Evolutionary conservation across 73 alveolate species (phyloP).

Genomic region (Paramecium tetraurelia): DNA sequence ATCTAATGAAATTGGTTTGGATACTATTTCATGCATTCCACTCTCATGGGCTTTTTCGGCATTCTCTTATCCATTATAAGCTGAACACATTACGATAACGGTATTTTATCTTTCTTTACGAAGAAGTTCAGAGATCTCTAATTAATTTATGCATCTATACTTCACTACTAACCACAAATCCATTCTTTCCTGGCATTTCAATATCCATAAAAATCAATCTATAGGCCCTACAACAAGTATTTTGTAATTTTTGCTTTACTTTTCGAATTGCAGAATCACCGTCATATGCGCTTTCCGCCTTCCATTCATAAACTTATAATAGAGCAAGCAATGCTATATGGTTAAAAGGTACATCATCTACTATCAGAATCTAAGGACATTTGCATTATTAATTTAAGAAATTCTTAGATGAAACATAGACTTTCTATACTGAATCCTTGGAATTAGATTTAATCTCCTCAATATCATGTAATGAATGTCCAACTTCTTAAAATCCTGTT

Average conservation of each 20-base stretch:
- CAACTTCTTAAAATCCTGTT: not conserved
- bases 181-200: constrained; percentile 45
- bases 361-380: not conserved
- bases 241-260: not conserved
- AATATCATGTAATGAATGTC: not conserved
- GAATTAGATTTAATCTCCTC: not conserved
- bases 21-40: constrained; percentile 5
- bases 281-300: constrained; percentile 20
- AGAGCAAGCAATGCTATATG: constrained; percentile 2
- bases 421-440: not conserved
- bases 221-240: not conserved
- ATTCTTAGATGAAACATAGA: not conserved
- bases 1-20: constrained; percentile 14
- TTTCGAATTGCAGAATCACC: constrained; percentile 13
- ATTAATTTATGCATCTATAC: not conserved
- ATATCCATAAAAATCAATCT: constrained; percentile 25
- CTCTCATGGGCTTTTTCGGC: not conserved
- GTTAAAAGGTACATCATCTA: constrained; percentile 41
- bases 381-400: not conserved
- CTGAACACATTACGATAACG: constrained; percentile 29
- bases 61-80: constrained; percentile 18
- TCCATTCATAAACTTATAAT: not conserved
- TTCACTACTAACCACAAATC: not conserved
- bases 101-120: not conserved
- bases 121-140: not conserved